Conservation (phyloP, 305 asterid species). For the Stenogyne calaminthoides region DNA sequence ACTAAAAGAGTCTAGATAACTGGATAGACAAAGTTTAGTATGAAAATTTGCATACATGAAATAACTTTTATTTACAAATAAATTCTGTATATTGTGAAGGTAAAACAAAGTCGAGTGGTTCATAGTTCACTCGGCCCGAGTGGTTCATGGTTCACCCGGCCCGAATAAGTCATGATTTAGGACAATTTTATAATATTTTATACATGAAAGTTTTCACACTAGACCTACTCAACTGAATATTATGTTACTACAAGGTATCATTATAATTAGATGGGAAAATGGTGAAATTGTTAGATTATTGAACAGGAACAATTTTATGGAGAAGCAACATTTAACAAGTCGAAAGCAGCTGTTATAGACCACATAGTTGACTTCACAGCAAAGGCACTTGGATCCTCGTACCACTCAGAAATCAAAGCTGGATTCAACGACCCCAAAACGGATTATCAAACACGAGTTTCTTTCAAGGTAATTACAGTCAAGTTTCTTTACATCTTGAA, state of each 20-base stretch:
- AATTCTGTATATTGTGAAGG: no score
- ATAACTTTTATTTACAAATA: no score
- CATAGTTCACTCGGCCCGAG: no score
- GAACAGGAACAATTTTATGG: conserved; percentile 62
- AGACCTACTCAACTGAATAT: no score
- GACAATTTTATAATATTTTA: no score
- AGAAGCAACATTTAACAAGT: conserved; percentile 50
- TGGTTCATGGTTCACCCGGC: no score
- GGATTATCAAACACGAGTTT: conserved; percentile 61
- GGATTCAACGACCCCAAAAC: conserved; percentile 59
- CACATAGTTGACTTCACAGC: conserved; percentile 44
- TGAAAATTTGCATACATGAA: no score
- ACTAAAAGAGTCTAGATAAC: neutral
- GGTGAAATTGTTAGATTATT: conserved; percentile 14
- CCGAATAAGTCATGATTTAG: no score
- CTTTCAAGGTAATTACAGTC: conserved; percentile 67
- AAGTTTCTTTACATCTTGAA: neutral
- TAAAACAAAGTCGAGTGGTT: no score
- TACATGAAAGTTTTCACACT: no score
- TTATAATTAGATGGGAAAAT: neutral
- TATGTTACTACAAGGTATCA: neutral
- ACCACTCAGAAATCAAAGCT: conserved; percentile 40
- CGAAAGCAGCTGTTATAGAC: conserved; percentile 46
- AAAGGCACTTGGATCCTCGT: conserved; percentile 47
- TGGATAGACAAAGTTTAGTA: no score